Evolutionary conservation across 139 green algal species (phyloP).

Genomic region (Tetraselmis striata): DNA sequence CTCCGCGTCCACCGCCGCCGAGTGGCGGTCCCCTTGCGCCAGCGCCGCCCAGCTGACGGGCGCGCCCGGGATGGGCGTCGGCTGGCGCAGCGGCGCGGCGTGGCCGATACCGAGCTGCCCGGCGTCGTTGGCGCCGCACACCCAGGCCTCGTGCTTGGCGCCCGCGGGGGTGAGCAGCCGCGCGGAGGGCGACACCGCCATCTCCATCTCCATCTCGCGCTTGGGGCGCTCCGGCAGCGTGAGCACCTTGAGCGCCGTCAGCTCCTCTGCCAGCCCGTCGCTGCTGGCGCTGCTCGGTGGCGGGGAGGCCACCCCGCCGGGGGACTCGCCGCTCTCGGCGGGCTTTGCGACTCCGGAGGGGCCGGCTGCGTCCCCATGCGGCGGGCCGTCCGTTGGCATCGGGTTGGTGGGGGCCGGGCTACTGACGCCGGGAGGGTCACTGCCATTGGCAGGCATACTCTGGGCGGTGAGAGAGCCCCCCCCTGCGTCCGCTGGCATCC

Average conservation of each 20-base stretch:
- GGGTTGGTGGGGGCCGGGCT: too few relatives aligned
- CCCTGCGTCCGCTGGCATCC: too few relatives aligned
- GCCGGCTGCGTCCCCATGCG: too few relatives aligned
- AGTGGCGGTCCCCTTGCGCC: not conserved
- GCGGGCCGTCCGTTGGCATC: too few relatives aligned
- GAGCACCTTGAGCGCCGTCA: not conserved
- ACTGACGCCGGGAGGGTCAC: too few relatives aligned
- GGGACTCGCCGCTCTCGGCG: not conserved
- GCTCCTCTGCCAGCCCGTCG: not conserved
- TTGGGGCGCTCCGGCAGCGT: not conserved
- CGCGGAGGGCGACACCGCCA: not conserved
- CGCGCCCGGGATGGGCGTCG: not conserved
- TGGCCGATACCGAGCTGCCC: not conserved
- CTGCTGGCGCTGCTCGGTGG: not conserved
- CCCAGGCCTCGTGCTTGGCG: not conserved
- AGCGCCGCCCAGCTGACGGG: conserved; percentile 1
- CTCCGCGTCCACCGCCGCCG: not conserved
- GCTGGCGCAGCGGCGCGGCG: too few relatives aligned
- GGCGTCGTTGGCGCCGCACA: not conserved
- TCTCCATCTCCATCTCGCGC: not conserved
- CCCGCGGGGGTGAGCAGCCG: not conserved
- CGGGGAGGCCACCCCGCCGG: not conserved
- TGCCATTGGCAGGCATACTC: too few relatives aligned
- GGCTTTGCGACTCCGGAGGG: not conserved
- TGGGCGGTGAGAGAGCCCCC: too few relatives aligned